These are phyloP conservation scores for Alternaria postmessia DNA, from an alignment of 2,329 filamentous ascomycete species.

Conservation along the genomic window DNA sequence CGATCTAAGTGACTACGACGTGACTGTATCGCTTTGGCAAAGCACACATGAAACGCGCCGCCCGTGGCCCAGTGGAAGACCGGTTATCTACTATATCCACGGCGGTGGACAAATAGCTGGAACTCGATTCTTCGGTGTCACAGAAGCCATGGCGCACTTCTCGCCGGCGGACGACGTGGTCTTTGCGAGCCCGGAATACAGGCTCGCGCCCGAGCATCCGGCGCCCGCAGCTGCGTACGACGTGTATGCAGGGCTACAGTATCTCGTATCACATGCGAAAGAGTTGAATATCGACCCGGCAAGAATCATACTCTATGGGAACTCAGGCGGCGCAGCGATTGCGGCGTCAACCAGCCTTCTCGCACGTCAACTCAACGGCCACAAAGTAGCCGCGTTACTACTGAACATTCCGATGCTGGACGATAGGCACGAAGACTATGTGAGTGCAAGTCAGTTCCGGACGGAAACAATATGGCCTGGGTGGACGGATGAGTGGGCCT, in stretches of 20 bases:
- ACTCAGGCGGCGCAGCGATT: too few relatives aligned
- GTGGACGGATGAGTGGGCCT: slow-evolving; percentile 53
- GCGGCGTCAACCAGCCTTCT: slow-evolving; percentile 51
- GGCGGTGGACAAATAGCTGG: slow-evolving; percentile 54
- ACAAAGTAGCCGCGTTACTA: slow-evolving; percentile 51
- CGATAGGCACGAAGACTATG: slow-evolving; percentile 48
- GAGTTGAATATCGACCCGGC: too few relatives aligned
- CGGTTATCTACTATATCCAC: slow-evolving; percentile 43
- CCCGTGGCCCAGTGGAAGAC: too few relatives aligned
- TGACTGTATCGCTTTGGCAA: too few relatives aligned
- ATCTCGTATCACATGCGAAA: slow-evolving; percentile 48
- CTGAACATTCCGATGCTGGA: slow-evolving; percentile 60
- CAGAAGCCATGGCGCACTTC: slow-evolving; percentile 35
- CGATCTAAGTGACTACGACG: too few relatives aligned
- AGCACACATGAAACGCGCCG: too few relatives aligned
- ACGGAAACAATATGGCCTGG: slow-evolving; percentile 46
- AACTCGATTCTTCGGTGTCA: slow-evolving; percentile 33
- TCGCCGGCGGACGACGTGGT: slow-evolving; percentile 19
- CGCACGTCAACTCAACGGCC: slow-evolving; percentile 40
- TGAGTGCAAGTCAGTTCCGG: slow-evolving; percentile 45
- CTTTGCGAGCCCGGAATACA: slow-evolving; percentile 49
- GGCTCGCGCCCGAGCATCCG: slow-evolving; percentile 54
- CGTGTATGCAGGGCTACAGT: slow-evolving; percentile 22
- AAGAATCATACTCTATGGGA: too few relatives aligned
- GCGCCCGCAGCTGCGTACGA: slow-evolving; percentile 52